Evolutionary conservation across 2,329 filamentous ascomycete species (phyloP).

Genomic region (Penicillium sp.): DNA sequence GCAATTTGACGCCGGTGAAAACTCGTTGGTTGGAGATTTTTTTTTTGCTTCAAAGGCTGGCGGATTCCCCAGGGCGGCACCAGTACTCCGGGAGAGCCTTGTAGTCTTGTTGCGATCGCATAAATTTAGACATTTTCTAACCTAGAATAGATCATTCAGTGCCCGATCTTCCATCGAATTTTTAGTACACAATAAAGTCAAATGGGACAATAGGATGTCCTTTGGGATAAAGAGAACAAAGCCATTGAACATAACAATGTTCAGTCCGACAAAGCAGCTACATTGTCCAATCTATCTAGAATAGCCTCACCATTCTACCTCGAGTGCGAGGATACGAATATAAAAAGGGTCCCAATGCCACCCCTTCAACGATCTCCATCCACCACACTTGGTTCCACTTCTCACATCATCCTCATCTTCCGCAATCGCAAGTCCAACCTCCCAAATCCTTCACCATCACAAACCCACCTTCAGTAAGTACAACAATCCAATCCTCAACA

Average conservation of each 20-base stretch:
- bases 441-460: not conserved
- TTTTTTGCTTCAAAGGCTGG: not conserved
- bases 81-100: not conserved
- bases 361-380: not conserved
- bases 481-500: not conserved
- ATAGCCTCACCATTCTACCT: not conserved
- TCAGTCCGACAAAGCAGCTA: not conserved
- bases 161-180: too few species aligned
- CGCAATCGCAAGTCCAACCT: not conserved
- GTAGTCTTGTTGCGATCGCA: too few species aligned
- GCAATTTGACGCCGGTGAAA: too few species aligned
- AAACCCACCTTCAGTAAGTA: not conserved
- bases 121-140: not conserved
- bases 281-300: not conserved
- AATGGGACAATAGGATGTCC: not conserved
- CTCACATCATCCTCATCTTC: not conserved
- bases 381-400: not conserved
- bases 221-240: not conserved
- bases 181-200: not conserved
- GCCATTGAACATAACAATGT: not conserved
- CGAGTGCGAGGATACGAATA: not conserved
- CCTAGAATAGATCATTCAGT: not conserved
- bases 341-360: not conserved
- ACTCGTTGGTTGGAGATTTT: not conserved
- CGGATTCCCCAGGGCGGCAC: not conserved